Evolutionary conservation across 2,329 filamentous ascomycete genomes (phyloP), one percentile per base, ranked within the genome.

Genomic region (Claviceps sp.): DNA sequence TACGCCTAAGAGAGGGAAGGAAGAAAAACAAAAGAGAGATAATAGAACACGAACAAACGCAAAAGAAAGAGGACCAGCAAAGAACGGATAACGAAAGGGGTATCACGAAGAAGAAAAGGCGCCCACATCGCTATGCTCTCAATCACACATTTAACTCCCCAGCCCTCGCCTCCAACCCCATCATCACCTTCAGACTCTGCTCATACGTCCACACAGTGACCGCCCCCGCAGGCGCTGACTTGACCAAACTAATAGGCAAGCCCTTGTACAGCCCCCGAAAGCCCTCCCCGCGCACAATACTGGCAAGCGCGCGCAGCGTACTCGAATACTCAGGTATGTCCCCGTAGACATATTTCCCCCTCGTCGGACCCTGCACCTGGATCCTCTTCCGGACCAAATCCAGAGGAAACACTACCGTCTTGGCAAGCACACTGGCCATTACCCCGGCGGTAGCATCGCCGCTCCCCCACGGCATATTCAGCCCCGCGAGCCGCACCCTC

Each of bases 191-290:
- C 70, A 96, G 71, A 18, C 78, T 78, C 62, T 84, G 74, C 71
- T 95, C 90, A 67, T 95, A 96, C 2, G 88, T 94, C 89, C 89
- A 96, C 75, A 96, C 87, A 0, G 90, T 96, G 36, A 95, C 81
- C 6, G 90, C 89, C 65, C 87, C 93, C 30, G 87, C 82, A n/a
- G 93, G 93, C 22, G 91, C 93, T 36, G 91, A 88, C 73, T 98
- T 98, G 59, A 97, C 66, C 63, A 98, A 70, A 65, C 89, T 91
- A 52, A 97, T 89, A 1, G 84, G 85, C 64, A 98, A 70, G 0
- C 93, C 93, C 51, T 90, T 78, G 67, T 97, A 98, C 60, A 97
- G 65, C 0, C 91, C 90, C 52, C 87, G 76, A 44, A 82, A 60
- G 0, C 93, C 90, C 66, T 97, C 90, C 8, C 73, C 76, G 51